Evolutionary conservation across 192 early-diverging fungal species (phyloP), one percentile per base, ranked within the genome.

Genomic region (Umbelopsis sp.): DNA sequence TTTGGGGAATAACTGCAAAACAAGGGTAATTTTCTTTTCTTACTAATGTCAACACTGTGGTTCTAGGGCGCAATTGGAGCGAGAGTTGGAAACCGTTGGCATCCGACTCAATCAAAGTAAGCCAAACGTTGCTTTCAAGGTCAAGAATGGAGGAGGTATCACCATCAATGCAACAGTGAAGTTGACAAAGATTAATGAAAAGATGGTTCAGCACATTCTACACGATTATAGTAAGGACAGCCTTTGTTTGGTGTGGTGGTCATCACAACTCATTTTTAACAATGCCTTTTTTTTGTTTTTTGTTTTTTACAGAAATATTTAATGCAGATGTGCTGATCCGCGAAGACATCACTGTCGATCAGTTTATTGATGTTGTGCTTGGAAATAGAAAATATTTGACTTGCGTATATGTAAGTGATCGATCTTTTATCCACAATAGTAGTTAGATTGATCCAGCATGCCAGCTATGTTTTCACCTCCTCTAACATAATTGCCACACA

Each of bases 331-430:
- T 99, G 7, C 84, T 99, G 73, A 90, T 99, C 67, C 93, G 98
- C 65, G 97, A 99, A 82, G 98, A 98, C 77, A 90, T 94, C 66
- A 95, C 90, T 21, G 92, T 98, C 6, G 98, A 99, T 75, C 90
- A 98, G 74, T 98, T 99, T 78, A 95, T 99, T 74, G 98, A 99
- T 80, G 94, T 98, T n/a, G 91, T 99, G 6, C 87, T 99, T 17
- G 97, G 97, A 25, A 98, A 98, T 86, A 89, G 97, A 66, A 96
- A 95, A 77, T 97, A 99, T 74, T 88, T 99, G 36, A 87, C 89
- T n/a, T 97, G 95, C 71, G 83, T 99, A 29, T 99, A 98, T 81
- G 91, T 88, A 81, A 85, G 83, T 79, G 1, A n/a, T 25, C 22
- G 3, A n/a, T 17, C 36, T 17, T 49, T 25, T 70, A 1, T 22